Evolutionary conservation across 257 asterid genomes (phyloP).

Genomic region (Ocimum tenuiflorum): DNA sequence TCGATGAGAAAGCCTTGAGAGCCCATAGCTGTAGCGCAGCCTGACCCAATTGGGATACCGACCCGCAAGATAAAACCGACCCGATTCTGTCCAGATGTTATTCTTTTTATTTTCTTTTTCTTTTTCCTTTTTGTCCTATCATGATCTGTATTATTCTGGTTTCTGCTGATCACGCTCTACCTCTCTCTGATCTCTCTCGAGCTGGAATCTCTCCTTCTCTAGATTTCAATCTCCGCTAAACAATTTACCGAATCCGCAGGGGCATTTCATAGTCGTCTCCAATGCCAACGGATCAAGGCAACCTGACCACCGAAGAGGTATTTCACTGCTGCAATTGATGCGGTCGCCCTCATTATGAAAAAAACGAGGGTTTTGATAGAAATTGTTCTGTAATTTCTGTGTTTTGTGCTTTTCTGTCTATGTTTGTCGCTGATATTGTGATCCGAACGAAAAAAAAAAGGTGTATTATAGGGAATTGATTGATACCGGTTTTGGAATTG

Average conservation of each 20-base stretch:
- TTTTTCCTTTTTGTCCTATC: not conserved
- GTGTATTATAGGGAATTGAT: slow-evolving; percentile 11
- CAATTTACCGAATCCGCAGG: slow-evolving; percentile 6
- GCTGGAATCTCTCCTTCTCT: slow-evolving; percentile 17
- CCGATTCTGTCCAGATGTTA: not conserved
- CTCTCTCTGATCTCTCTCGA: not conserved
- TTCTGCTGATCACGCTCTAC: slow-evolving; percentile 21
- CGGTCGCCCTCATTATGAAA: not conserved
- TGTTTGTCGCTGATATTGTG: not conserved
- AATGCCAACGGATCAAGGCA: slow-evolving; percentile 44
- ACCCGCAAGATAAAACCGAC: not conserved
- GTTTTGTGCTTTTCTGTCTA: not conserved
- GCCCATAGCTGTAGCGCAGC: no score
- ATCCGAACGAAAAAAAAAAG: not conserved
- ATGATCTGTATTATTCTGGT: slow-evolving; percentile 12
- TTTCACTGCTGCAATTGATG: not conserved
- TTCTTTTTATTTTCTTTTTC: no score
- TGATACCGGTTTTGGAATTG: not conserved
- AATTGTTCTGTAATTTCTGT: not conserved
- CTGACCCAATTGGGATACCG: not conserved
- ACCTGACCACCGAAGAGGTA: slow-evolving; percentile 44
- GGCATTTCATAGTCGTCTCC: slow-evolving; percentile 5
- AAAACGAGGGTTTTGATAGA: not conserved
- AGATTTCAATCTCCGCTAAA: slow-evolving; percentile 34
- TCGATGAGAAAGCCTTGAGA: no score